Base-by-base conservation (phyloP, 257 asterid species). In the Nicotiana benthamiana region DNA sequence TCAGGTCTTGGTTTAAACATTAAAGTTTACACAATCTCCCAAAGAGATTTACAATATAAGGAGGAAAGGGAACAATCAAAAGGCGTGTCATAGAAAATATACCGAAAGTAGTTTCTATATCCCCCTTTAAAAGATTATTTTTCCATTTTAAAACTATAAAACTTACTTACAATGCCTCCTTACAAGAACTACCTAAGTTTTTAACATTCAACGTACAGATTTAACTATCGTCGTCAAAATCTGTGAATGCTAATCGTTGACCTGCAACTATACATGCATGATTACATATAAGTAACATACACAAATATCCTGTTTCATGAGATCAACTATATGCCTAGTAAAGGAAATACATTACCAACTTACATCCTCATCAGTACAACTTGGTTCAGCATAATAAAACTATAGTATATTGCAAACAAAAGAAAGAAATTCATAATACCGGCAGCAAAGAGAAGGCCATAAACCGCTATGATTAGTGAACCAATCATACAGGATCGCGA, bases 381-480 rank as follows among this genome's bases (percentile, higher is more conserved):
- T 53, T 46, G 79, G 79, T 48, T 24, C 61, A 48, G 43, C 62
- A 74, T 26, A 48, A 48, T 5, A 51, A 80, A 56, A 20, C 24
- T 8, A 7, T 11, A 15, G 56, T 56, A 81, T 62, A 80, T 9
- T 18, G 52, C n/a, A 0, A 53, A 82, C 74, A 81, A 40, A 54
- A 65, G 56, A 22, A 26, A n/a, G 54, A 68, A 30, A 72, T 75
- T 28, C 17, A 20, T 18, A 46, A 79, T 87, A 91, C 95, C 93
- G 91, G 89, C 93, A 91, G 61, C 92, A 89, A 84, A 89, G 92
- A 79, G 92, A 89, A 24, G 95, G 93, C 95, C 95, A 89, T 9
- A 84, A 80, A 13, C 84, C 86, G 82, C 89, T 91, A 80, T 91
- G 92, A 51, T 90, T 89, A n/a, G 95, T 88, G 43, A 91, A 87